These are phyloP conservation scores for Diplodia mutila DNA, from an alignment of 2,329 filamentous ascomycete genomes.

Conservation along the genomic window DNA sequence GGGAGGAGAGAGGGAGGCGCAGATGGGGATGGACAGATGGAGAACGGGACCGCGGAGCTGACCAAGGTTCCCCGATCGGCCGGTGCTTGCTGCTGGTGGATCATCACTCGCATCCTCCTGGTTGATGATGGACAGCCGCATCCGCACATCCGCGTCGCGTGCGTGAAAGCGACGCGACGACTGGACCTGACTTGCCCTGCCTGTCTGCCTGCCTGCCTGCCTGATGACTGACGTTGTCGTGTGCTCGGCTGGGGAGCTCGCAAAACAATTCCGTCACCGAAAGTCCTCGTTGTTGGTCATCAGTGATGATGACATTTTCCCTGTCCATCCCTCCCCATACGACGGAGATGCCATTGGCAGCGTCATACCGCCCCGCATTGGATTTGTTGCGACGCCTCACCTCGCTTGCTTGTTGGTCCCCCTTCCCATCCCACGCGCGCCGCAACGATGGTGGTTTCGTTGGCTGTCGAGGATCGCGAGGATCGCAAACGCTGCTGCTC, in stretches of 20 bases:
- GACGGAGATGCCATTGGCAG: not conserved
- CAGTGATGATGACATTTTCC: not conserved
- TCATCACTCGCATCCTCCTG: no score
- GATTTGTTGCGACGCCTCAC: no score
- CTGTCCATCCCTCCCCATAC: no score
- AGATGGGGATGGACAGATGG: not conserved
- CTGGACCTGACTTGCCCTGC: no score
- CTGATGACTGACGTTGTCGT: no score
- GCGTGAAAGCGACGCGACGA: not conserved
- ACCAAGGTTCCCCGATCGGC: not conserved
- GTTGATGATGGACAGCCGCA: conserved; percentile 1
- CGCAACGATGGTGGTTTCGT: not conserved
- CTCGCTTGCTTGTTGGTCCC: not conserved
- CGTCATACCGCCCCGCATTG: not conserved
- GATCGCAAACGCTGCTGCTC: not conserved
- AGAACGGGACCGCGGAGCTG: not conserved
- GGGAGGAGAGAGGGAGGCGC: not conserved
- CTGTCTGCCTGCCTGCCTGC: no score
- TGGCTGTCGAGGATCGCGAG: not conserved
- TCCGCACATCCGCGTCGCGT: conserved; percentile 8
- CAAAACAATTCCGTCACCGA: not conserved
- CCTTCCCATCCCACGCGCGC: no score
- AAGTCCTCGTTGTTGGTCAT: not conserved
- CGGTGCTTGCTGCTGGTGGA: no score
- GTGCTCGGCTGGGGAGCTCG: no score